phyloP scores from a whole-genome alignment of 805 yeast genomes.

The Candida qinlingensis region DNA sequence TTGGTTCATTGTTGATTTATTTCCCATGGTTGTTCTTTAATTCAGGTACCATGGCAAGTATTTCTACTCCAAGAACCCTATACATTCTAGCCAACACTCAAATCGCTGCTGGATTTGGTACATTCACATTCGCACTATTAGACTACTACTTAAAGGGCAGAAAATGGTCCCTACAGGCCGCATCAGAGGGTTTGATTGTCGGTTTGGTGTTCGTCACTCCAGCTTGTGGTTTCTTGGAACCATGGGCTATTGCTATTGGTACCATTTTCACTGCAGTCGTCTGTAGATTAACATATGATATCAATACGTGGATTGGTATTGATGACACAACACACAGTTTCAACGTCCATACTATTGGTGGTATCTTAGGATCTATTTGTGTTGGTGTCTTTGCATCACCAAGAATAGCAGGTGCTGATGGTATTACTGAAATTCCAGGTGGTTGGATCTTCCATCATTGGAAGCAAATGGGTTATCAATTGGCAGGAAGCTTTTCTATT shows the following conservation, averaged over 20 bases:
- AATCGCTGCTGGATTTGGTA: slow-evolving; percentile 90
- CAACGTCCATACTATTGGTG: slow-evolving; percentile 93
- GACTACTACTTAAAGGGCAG: slow-evolving; percentile 51
- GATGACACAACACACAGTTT: slow-evolving; percentile 96
- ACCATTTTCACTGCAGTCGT: slow-evolving; percentile 66
- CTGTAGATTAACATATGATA: slow-evolving; percentile 81
- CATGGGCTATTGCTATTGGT: slow-evolving; percentile 84
- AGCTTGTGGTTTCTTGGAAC: slow-evolving; percentile 93
- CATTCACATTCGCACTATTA: slow-evolving; percentile 87
- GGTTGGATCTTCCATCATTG: slow-evolving; percentile 88
- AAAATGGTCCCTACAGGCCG: slow-evolving; percentile 89
- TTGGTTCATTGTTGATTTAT: slow-evolving; percentile 98
- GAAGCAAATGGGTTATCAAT: slow-evolving; percentile 80
- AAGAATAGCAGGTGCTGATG: slow-evolving; percentile 81
- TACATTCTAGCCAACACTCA: slow-evolving; percentile 91
- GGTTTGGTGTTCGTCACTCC: slow-evolving; percentile 96
- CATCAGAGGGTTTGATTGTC: slow-evolving; percentile 89
- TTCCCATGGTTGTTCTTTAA: slow-evolving; percentile 97
- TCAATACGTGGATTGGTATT: slow-evolving; percentile 63
- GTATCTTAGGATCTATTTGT: slow-evolving; percentile 71
- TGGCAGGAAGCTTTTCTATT: slow-evolving; percentile 69
- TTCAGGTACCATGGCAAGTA: slow-evolving; percentile 97
- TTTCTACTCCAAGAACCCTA: slow-evolving; percentile 87
- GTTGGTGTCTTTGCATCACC: slow-evolving; percentile 92
- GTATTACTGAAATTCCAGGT: slow-evolving; percentile 59